Percentiles rank a stretch among this genome's conserved stretches.
phyloP scores from a whole-genome alignment of 1,284 basidiomycete species.

The Cerioporus squamosus region DNA sequence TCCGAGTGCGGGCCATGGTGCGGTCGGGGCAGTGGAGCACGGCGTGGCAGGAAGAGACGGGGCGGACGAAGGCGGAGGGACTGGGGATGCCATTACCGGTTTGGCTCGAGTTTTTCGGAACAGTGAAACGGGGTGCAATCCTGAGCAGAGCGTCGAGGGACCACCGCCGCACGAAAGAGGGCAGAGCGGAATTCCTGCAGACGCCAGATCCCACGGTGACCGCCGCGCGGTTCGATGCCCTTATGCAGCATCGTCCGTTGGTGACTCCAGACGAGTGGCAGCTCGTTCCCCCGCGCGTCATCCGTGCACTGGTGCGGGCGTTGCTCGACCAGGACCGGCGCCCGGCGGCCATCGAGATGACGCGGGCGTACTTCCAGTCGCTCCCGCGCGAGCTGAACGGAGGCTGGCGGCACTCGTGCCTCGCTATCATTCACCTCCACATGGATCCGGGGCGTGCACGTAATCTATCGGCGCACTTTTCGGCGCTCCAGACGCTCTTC shows the following conservation, averaged over 20 bases:
- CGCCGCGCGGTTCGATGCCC: slow-evolving; percentile 13
- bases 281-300: slow-evolving; percentile 20
- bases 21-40: slow-evolving; percentile 36
- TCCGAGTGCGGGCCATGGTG: slow-evolving; percentile 40
- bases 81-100: slow-evolving; percentile 29
- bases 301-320: slow-evolving; percentile 23
- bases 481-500: slow-evolving; percentile 41
- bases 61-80: slow-evolving; percentile 7
- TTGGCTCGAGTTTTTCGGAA: slow-evolving; percentile 37
- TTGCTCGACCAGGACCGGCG: slow-evolving; percentile 26
- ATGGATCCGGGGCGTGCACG: slow-evolving; percentile 23
- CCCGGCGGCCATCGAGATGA: slow-evolving; percentile 31
- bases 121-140: slow-evolving; percentile 24
- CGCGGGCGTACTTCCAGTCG: slow-evolving; percentile 29
- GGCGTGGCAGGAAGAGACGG: slow-evolving; percentile 34
- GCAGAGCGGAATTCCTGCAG: not conserved
- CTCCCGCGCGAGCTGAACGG: slow-evolving; percentile 26
- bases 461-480: slow-evolving; percentile 32
- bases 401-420: slow-evolving; percentile 22
- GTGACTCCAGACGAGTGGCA: slow-evolving; percentile 13
- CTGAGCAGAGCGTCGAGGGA: not conserved
- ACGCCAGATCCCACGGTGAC: slow-evolving; percentile 9
- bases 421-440: slow-evolving; percentile 40
- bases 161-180: not conserved
- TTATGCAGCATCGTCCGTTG: slow-evolving; percentile 25